These are phyloP conservation scores for Hericium alpestre DNA, from an alignment of 768 basidiomycete species.

Conservation along the genomic window DNA sequence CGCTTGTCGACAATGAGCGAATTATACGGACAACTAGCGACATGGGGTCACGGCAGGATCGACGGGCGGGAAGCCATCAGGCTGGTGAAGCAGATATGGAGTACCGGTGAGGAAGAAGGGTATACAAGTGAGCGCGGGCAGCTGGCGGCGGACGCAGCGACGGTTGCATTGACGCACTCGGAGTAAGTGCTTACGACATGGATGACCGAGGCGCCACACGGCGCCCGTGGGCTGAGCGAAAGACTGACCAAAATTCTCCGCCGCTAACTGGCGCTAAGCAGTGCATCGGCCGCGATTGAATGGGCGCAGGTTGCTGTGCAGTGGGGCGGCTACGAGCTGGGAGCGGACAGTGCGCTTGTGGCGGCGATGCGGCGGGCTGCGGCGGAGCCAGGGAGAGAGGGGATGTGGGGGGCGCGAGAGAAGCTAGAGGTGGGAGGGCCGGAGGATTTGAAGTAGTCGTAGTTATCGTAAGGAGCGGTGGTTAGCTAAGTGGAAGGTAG, in stretches of 20 bases:
- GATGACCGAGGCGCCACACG: not conserved
- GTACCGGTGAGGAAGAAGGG: constrained; percentile 47
- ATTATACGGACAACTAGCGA: constrained; percentile 33
- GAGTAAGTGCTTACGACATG: constrained; percentile 35
- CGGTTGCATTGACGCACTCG: constrained; percentile 50
- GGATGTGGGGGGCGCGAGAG: constrained; percentile 35
- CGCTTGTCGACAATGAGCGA: constrained; percentile 36
- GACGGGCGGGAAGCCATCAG: constrained; percentile 40
- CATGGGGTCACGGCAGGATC: constrained; percentile 38
- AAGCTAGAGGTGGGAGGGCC: constrained; percentile 13
- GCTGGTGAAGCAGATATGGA: constrained; percentile 42
- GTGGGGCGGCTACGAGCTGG: constrained; percentile 52
- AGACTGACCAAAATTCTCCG: not conserved
- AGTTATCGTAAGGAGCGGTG: not conserved
- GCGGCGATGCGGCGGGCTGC: constrained; percentile 27
- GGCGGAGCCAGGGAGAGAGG: constrained; percentile 30
- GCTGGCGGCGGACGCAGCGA: constrained; percentile 49
- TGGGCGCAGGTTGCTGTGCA: constrained; percentile 41
- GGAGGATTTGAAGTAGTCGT: not conserved
- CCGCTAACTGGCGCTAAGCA: constrained; percentile 16
- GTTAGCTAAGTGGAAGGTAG: not conserved
- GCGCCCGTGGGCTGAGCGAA: not conserved
- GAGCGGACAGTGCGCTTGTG: constrained; percentile 40
- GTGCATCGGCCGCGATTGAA: constrained; percentile 31
- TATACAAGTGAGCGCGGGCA: constrained; percentile 58